Conservation (phyloP, 768 basidiomycete genomes). For the Rhizopogon rudus region DNA sequence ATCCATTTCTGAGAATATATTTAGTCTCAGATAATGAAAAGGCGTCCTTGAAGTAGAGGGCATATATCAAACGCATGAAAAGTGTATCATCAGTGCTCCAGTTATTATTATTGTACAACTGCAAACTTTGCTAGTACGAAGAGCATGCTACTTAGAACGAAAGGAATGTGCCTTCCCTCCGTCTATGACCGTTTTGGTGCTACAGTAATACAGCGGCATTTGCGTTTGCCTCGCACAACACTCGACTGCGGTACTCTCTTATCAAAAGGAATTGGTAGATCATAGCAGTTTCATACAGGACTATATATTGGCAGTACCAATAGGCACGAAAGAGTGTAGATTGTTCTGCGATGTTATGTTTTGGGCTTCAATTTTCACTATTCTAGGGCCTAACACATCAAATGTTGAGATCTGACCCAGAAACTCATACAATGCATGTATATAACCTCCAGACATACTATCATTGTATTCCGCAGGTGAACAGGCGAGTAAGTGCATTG, state of each 20-base stretch:
- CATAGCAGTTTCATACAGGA: background rate
- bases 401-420: background rate
- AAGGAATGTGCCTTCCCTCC: too few relatives aligned
- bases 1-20: too few relatives aligned
- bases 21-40: too few relatives aligned
- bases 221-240: conserved; percentile 16
- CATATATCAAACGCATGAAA: too few relatives aligned
- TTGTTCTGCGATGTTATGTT: background rate
- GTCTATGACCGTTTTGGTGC: too few relatives aligned
- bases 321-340: background rate
- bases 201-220: too few relatives aligned
- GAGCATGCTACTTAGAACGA: too few relatives aligned
- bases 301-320: background rate
- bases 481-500: background rate
- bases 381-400: background rate
- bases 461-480: background rate
- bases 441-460: background rate
- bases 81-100: too few relatives aligned
- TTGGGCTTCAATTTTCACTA: background rate
- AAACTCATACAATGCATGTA: background rate
- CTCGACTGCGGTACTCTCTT: background rate
- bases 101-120: too few relatives aligned
- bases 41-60: too few relatives aligned
- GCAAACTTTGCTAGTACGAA: too few relatives aligned
- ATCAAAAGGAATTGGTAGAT: background rate